phyloP scores from a whole-genome alignment of 345 rosid genomes.

The Cardiospermum halicacabum region DNA sequence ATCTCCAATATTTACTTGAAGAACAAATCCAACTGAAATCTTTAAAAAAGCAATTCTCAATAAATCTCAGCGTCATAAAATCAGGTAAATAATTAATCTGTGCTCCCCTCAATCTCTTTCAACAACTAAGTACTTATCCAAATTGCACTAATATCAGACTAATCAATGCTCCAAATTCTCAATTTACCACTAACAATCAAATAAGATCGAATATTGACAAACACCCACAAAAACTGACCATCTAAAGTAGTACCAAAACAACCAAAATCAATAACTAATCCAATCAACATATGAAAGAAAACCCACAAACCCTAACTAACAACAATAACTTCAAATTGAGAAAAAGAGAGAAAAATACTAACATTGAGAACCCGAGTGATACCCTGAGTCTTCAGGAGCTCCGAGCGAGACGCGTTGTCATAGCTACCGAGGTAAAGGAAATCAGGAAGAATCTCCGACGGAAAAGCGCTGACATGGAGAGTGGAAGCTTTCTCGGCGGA shows the following conservation, averaged over 20 bases:
- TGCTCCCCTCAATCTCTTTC: too few relatives aligned
- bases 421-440: slow-evolving; percentile 92
- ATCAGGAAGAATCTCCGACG: slow-evolving; percentile 87
- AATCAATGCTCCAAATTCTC: too few relatives aligned
- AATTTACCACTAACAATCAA: neutral
- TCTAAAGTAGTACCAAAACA: neutral
- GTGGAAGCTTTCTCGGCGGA: slow-evolving; percentile 38
- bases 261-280: neutral
- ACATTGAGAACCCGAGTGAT: slow-evolving; percentile 91
- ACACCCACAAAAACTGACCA: neutral
- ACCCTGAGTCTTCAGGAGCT: slow-evolving; percentile 85
- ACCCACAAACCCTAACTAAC: neutral
- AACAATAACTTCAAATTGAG: neutral
- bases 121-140: too few relatives aligned
- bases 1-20: neutral
- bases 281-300: neutral
- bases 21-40: neutral
- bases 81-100: too few relatives aligned
- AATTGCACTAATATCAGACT: too few relatives aligned
- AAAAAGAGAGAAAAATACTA: slow-evolving; percentile 9
- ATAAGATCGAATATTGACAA: neutral
- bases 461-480: slow-evolving; percentile 74
- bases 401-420: slow-evolving; percentile 98
- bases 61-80: neutral
- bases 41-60: neutral